Conservation (phyloP, 2,329 filamentous ascomycete species). For the Penicillium vulpinum region DNA sequence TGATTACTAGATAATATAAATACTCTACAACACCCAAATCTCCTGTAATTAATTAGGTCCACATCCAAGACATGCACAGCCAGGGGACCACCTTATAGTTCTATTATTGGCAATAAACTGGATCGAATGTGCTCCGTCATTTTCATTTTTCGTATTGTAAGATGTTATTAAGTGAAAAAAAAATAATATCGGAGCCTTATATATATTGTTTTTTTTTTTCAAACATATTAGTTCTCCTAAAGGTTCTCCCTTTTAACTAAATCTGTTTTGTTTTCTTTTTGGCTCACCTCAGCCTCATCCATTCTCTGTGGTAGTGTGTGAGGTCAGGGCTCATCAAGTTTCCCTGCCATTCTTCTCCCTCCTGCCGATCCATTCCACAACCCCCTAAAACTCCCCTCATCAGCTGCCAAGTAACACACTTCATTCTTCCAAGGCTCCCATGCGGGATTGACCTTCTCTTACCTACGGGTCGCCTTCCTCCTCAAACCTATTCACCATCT, state of each 20-base stretch:
- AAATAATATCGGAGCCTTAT: no score
- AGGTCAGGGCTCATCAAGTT: background rate
- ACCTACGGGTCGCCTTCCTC: conserved; percentile 3
- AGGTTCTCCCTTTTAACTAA: no score
- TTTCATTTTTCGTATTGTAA: conserved; percentile 6
- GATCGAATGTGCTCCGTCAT: conserved; percentile 15
- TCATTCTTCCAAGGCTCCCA: conserved; percentile 13
- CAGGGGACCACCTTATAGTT: conserved; percentile 12
- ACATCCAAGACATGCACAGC: conserved; percentile 18
- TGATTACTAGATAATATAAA: no score
- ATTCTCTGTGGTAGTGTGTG: no score
- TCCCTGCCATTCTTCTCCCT: conserved; percentile 33
- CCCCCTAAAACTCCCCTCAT: conserved; percentile 10
- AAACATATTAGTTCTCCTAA: no score
- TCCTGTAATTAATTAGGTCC: conserved; percentile 13
- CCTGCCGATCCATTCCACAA: conserved; percentile 41
- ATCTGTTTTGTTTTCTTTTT: conserved; percentile 3
- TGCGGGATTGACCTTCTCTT: conserved; percentile 16
- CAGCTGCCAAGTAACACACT: conserved; percentile 9
- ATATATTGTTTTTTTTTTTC: no score
- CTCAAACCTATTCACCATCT: conserved; percentile 2
- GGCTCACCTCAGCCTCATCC: conserved; percentile 3
- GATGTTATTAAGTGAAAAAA: no score
- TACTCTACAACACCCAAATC: no score
- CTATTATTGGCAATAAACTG: conserved; percentile 30